Evolutionary conservation across 2,329 filamentous ascomycete species (phyloP).

Genomic region (Phyllosticta citrichinensis): DNA sequence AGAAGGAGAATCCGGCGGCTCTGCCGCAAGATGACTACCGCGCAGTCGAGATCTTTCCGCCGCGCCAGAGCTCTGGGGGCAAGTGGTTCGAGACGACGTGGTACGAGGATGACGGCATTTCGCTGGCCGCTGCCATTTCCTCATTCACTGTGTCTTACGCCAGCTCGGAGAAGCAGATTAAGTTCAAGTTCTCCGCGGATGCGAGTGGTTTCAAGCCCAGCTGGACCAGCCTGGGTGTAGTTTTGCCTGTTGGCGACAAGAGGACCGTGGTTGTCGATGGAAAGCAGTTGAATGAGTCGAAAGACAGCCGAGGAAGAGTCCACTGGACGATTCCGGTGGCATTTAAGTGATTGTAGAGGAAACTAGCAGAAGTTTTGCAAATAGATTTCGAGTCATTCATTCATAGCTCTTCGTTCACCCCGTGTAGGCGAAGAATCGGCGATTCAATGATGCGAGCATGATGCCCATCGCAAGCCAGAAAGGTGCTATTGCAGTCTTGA

Average conservation of each 20-base stretch:
- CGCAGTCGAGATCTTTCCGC: slow-evolving; percentile 48
- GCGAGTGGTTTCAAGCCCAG: slow-evolving; percentile 35
- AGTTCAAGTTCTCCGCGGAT: slow-evolving; percentile 33
- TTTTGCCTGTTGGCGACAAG: slow-evolving; percentile 42
- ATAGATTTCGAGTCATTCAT: neutral
- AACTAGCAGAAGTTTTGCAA: neutral
- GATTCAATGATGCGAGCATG: no score
- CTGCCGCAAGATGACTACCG: slow-evolving; percentile 45
- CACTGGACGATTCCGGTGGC: neutral
- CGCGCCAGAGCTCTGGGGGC: slow-evolving; percentile 28
- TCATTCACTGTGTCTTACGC: slow-evolving; percentile 18
- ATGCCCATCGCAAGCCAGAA: no score
- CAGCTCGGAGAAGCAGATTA: slow-evolving; percentile 34
- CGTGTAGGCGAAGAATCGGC: no score
- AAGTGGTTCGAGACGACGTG: slow-evolving; percentile 35
- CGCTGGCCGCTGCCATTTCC: slow-evolving; percentile 24
- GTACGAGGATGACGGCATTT: slow-evolving; percentile 50
- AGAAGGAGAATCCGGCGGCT: slow-evolving; percentile 35
- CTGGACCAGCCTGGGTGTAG: slow-evolving; percentile 41
- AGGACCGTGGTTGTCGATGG: slow-evolving; percentile 19
- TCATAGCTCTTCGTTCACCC: neutral
- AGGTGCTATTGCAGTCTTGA: no score
- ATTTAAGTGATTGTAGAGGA: neutral
- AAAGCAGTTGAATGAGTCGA: neutral
- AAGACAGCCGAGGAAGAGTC: neutral